These are phyloP conservation scores for Lipomyces mesembrius DNA, from an alignment of 805 yeast genomes.

Conservation along the genomic window DNA sequence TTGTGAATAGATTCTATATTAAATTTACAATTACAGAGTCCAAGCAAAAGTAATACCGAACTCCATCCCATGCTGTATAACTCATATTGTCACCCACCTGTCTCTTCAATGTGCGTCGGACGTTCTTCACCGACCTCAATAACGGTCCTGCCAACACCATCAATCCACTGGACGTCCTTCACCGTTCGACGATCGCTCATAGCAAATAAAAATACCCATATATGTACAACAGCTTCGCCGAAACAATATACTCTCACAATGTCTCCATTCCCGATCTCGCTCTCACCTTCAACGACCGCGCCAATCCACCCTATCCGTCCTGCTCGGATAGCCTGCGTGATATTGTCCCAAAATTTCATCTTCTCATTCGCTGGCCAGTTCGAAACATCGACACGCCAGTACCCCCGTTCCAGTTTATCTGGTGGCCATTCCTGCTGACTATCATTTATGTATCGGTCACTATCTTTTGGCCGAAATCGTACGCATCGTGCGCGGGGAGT, in stretches of 20 bases:
- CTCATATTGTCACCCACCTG: not conserved
- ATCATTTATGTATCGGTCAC: not conserved
- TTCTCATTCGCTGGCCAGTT: slow-evolving; percentile 21
- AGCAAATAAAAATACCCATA: slow-evolving; percentile 26
- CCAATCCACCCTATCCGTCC: slow-evolving; percentile 28
- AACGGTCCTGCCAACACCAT: slow-evolving; percentile 15
- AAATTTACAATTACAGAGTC: not conserved
- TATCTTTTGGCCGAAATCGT: slow-evolving; percentile 2
- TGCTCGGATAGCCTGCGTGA: slow-evolving; percentile 14
- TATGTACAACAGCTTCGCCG: slow-evolving; percentile 28
- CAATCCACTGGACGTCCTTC: slow-evolving; percentile 17
- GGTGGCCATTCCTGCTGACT: slow-evolving; percentile 17
- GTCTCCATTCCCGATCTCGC: slow-evolving; percentile 8
- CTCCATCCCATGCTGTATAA: not conserved
- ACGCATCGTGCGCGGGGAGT: slow-evolving; percentile 15
- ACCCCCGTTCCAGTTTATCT: slow-evolving; percentile 25
- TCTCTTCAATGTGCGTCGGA: not conserved
- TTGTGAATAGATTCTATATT: not conserved
- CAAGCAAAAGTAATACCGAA: not conserved
- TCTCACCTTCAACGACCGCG: slow-evolving; percentile 9
- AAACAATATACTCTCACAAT: slow-evolving; percentile 27
- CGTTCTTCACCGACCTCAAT: slow-evolving; percentile 5
- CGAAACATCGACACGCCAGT: slow-evolving; percentile 24
- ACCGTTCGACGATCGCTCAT: slow-evolving; percentile 25
- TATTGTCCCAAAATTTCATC: slow-evolving; percentile 23